phyloP scores from a whole-genome alignment of 139 green algal genomes.

The Mesotaenium endlicherianum region DNA sequence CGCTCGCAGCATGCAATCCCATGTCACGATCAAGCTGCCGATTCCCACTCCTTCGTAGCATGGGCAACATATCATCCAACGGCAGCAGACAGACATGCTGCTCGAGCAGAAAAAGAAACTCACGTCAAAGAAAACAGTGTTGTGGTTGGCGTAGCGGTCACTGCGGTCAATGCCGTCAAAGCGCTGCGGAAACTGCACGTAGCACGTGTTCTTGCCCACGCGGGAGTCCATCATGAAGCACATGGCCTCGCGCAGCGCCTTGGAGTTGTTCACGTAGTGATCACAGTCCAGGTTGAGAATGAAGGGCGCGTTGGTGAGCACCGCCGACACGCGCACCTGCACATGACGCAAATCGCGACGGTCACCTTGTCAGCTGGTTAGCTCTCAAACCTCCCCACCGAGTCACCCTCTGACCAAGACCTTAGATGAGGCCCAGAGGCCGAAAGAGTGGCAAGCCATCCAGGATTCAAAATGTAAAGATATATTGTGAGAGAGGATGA shows the following conservation, averaged over 20 bases:
- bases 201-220: neutral
- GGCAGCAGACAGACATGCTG: neutral
- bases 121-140: slow-evolving; percentile 48
- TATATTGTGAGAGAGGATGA: no score
- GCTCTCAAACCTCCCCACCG: no score
- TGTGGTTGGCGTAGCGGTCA: slow-evolving; percentile 50
- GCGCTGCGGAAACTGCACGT: slow-evolving; percentile 45
- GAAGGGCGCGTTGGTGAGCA: slow-evolving; percentile 41
- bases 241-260: slow-evolving; percentile 31
- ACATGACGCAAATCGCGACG: no score
- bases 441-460: no score
- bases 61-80: neutral
- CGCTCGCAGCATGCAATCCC: neutral
- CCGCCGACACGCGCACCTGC: slow-evolving; percentile 14
- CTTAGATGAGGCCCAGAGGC: no score
- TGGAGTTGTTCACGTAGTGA: slow-evolving; percentile 35
- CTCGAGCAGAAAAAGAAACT: neutral
- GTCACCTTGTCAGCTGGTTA: no score
- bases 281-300: slow-evolving; percentile 50
- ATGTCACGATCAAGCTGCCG: neutral
- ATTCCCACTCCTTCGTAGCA: neutral
- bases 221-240: slow-evolving; percentile 45
- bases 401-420: no score
- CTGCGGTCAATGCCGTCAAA: slow-evolving; percentile 36
- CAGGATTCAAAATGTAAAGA: no score